Conservation (phyloP, 1,284 basidiomycete species). For the Pyrrhoderma lamaoense region DNA sequence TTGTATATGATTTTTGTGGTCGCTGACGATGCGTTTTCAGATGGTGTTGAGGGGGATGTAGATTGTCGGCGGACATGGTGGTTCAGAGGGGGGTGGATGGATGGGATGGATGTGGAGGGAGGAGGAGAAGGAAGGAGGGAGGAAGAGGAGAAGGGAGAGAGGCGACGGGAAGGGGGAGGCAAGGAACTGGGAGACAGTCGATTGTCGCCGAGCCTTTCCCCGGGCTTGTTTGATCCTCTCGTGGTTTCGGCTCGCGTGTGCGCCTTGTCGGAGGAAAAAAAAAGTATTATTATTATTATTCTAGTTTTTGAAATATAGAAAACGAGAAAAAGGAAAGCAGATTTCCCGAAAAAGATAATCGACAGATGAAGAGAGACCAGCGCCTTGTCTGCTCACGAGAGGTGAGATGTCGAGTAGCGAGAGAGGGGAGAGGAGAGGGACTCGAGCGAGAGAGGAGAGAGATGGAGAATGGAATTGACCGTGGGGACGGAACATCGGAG, state of each 20-base stretch:
- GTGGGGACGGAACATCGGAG: not conserved
- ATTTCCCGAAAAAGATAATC: no score
- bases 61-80: not conserved
- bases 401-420: not conserved
- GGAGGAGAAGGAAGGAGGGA: not conserved
- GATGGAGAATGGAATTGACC: not conserved
- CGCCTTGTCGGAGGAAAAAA: not conserved
- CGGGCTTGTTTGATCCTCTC: not conserved
- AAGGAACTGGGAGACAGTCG: not conserved
- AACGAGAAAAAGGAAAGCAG: no score
- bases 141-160: not conserved
- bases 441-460: not conserved
- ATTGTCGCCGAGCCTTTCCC: not conserved
- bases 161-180: not conserved
- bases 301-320: no score
- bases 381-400: no score
- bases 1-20: conserved; percentile 8
- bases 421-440: not conserved
- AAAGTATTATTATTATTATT: not conserved
- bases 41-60: not conserved
- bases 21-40: no score
- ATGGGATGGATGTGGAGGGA: no score
- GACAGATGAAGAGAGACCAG: no score
- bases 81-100: not conserved
- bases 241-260: not conserved